Evolutionary conservation across 2,329 filamentous ascomycete species (phyloP), one percentile per base, ranked within the genome.

Genomic region (Fusarium poae): DNA sequence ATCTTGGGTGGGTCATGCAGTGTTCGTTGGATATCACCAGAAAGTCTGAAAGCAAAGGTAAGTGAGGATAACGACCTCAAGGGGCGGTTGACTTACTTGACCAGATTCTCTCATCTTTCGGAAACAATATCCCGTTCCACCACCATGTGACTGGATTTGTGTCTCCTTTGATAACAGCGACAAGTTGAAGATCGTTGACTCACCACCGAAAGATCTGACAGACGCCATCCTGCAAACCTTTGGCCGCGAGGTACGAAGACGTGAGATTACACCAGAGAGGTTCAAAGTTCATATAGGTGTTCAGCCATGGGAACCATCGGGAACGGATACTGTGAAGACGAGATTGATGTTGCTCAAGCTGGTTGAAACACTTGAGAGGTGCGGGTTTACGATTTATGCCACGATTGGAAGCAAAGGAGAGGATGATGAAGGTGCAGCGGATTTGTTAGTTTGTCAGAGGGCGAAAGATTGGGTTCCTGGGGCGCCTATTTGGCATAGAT

Each of bases 401-500:
- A 61, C 59, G 13, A 53, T 62, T 21, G 59, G 59, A 1, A 40
- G 39, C 0, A 62, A 62, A 18, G 58, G 58, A 0, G 45, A 53
- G 7, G 32, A 60, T 21, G 54, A 54, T 13, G 49, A 48, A 15
- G 50, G 50, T 0, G 50, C 49, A 1, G 42, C 62, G 8, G 65
- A 68, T 46, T 11, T 68, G 27, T 29, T 68, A 23, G 18, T 68
- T 7, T 68, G 65, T 16, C 65, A 68, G 23, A 49, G 65, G 46
- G 46, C 49, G 8, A 55, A 35, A 29, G 54, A 60, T 46, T 68
- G 65, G 65, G 25, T 65, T 30, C 60, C 65, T 18, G 65, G 65
- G 16, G 53, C 58, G 10, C 64, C 65, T 2, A 60, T 67, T 15
- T 63, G 59, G 49, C 65, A 68, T 66, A 61, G 63, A 15, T 65